These are phyloP conservation scores for Themeda triandra DNA, from an alignment of 176 grass and related monocot genomes.

Conservation along the genomic window DNA sequence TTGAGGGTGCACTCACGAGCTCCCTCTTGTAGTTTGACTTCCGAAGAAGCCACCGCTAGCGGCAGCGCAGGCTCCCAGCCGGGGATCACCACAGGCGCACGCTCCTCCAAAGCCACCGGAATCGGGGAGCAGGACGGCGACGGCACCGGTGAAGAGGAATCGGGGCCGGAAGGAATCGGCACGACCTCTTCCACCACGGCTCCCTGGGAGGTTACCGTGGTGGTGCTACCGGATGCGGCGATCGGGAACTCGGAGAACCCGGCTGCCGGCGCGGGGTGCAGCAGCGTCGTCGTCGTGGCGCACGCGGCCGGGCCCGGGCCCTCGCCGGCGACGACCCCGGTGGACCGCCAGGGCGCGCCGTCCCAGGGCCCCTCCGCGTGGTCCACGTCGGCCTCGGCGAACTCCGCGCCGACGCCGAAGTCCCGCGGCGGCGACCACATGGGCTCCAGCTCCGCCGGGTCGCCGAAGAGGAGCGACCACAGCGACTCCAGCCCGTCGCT, in stretches of 20 bases:
- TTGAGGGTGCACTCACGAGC: constrained; percentile 1
- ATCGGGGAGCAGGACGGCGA: background rate
- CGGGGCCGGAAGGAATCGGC: background rate
- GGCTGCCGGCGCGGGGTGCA: background rate
- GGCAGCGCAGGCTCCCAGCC: background rate
- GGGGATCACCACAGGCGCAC: background rate
- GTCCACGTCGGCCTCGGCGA: constrained; percentile 28
- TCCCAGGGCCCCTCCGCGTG: constrained; percentile 43
- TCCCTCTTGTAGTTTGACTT: constrained; percentile 7
- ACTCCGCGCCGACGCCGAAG: constrained; percentile 32
- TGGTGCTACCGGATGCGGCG: background rate
- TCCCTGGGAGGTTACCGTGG: background rate
- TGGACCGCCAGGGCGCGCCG: constrained; percentile 32
- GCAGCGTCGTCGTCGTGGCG: background rate
- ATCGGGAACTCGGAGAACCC: background rate
- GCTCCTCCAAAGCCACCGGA: constrained; percentile 18
- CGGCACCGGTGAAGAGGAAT: background rate
- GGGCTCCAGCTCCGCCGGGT: constrained; percentile 40
- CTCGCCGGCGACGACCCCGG: constrained; percentile 36
- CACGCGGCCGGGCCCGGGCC: background rate
- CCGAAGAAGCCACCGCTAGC: background rate
- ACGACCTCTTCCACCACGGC: background rate
- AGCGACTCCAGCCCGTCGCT: constrained; percentile 28
- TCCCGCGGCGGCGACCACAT: constrained; percentile 46
- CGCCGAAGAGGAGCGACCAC: constrained; percentile 37